These are phyloP conservation scores for Dioscorea cayenensis DNA, from an alignment of 116 monocot genomes.

Conservation along the genomic window DNA sequence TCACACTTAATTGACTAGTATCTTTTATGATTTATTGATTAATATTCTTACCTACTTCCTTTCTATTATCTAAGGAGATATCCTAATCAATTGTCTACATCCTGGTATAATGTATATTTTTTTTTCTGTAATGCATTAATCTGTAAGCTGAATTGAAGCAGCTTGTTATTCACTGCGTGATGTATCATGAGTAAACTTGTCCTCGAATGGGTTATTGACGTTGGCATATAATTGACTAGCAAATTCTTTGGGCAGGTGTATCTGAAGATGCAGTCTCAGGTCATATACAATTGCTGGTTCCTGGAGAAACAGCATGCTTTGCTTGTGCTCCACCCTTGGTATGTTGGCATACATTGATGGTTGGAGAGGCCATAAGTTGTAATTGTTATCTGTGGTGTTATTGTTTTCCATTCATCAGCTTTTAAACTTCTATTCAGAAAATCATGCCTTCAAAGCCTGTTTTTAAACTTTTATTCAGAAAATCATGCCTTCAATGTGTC, in stretches of 20 bases:
- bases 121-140: too few relatives aligned
- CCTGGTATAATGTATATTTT: too few relatives aligned
- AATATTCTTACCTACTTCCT: background rate
- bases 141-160: too few relatives aligned
- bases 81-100: too few relatives aligned
- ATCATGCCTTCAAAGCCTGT: background rate
- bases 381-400: background rate
- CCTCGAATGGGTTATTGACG: background rate
- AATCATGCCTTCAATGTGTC: too few relatives aligned
- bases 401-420: background rate
- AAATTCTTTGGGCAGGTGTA: constrained; percentile 60
- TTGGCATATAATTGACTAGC: constrained; percentile 8
- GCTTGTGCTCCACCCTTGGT: constrained; percentile 96
- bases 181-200: too few relatives aligned
- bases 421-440: background rate
- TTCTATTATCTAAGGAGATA: background rate
- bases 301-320: constrained; percentile 96
- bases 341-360: constrained; percentile 2
- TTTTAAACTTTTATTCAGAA: background rate
- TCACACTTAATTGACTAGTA: background rate
- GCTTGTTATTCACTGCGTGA: too few relatives aligned
- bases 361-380: background rate
- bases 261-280: constrained; percentile 99
- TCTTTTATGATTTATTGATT: background rate
- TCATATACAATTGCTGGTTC: constrained; percentile 87